Conservation (phyloP, 495 filamentous ascomycete genomes). For the Talaromyces borbonicus region DNA sequence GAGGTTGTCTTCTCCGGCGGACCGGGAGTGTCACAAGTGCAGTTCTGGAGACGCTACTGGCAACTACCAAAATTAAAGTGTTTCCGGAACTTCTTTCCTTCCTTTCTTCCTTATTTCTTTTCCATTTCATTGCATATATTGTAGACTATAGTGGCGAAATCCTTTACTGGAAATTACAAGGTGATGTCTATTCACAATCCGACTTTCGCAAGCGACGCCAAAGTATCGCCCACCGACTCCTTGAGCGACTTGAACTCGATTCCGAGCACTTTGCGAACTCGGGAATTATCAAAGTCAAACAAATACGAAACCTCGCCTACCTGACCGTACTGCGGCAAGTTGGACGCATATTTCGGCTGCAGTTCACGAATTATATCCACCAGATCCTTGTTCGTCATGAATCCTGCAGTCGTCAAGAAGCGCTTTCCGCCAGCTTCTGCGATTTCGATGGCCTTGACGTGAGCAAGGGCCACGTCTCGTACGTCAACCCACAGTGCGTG, state of each 20-base stretch:
- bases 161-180: background rate
- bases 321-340: constrained; percentile 38
- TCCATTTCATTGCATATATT: too few relatives aligned
- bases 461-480: constrained; percentile 59
- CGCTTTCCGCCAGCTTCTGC: constrained; percentile 58
- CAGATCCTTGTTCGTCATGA: constrained; percentile 56
- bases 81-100: too few relatives aligned
- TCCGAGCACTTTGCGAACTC: constrained; percentile 47
- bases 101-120: too few relatives aligned
- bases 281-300: constrained; percentile 42
- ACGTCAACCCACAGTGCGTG: constrained; percentile 57
- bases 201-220: constrained; percentile 42
- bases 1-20: too few relatives aligned
- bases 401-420: constrained; percentile 58
- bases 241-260: constrained; percentile 45
- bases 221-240: constrained; percentile 46
- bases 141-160: too few relatives aligned
- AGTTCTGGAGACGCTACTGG: too few relatives aligned
- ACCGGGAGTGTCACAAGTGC: too few relatives aligned
- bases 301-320: constrained; percentile 28
- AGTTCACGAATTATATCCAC: constrained; percentile 52
- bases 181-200: constrained; percentile 22
- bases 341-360: constrained; percentile 53
- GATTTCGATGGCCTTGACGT: constrained; percentile 60
- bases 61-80: too few relatives aligned